Evolutionary conservation across 2,329 filamentous ascomycete species (phyloP), one percentile per base, ranked within the genome.

Genomic region (Cercospora nicotianae): DNA sequence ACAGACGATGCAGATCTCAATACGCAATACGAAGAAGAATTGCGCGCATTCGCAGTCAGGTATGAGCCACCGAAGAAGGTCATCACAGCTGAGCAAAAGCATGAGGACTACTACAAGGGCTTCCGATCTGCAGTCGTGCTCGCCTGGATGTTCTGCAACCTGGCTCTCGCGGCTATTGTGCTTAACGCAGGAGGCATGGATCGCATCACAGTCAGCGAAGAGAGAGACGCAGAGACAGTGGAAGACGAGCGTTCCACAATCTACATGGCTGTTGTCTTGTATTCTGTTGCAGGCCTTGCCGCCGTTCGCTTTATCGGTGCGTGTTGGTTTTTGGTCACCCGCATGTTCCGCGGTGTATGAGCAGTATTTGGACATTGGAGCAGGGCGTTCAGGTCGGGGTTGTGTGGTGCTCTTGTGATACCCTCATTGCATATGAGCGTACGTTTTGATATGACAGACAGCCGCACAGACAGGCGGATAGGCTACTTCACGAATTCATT

Each of bases 41-140:
- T 97, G 61, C 81, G 84, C 2, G 86, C 89, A 13, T 96, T 98
- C 77, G 81, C 85, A 55, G 82, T 83, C 28, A 98, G 97, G 80
- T 88, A 88, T 57, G 89, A 90, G 30, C 88, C 90, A 70, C 89
- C 93, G 70, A 89, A 90, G 80, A 89, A 87, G 75, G 75, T 83
- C 0, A 86, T 87, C 2, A 83, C 83, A n/a, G 80, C 86, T 10
- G 77, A 82, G 53, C 94, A 97, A 78, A 92, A 91, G 77, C 94
- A 99, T 80, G 93, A 97, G 83, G 95, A 99, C 79, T 99, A 98
- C 82, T 99, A 99, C 86, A 93, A 94, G 75, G 95, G 94, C 72
- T 97, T 99, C 79, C 89, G 95, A 70, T 96, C 92, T 20, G 88
- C 92, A 30, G 94, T 97, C 73, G 95, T 99, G 31, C 83, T 98